These are phyloP conservation scores for Chrysophaeum taylorii DNA, from an alignment of 352 stramenopile genomes.

Conservation along the genomic window DNA sequence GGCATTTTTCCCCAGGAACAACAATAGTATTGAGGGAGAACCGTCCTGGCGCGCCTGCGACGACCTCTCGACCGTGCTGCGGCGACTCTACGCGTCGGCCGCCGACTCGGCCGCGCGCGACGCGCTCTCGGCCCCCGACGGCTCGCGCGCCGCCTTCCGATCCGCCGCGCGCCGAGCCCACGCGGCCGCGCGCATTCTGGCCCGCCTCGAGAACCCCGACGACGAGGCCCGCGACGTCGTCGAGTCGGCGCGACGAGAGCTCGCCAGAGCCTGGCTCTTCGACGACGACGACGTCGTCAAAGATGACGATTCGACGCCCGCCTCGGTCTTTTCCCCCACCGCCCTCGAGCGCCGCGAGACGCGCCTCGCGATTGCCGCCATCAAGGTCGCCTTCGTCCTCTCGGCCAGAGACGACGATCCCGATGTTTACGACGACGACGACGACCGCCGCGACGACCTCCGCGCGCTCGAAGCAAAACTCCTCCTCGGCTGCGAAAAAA, in stretches of 20 bases:
- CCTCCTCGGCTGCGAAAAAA: no score
- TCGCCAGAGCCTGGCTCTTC: slow-evolving; percentile 3
- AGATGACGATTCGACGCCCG: not conserved
- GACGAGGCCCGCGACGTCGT: not conserved
- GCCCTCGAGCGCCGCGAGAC: not conserved
- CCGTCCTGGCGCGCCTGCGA: not conserved
- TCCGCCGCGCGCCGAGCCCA: not conserved
- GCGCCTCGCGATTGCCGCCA: not conserved
- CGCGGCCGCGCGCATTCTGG: not conserved
- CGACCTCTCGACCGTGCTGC: not conserved
- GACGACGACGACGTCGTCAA: not conserved
- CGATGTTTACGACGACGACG: not conserved
- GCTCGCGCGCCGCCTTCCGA: not conserved
- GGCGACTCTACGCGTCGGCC: not conserved
- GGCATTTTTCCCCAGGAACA: no score
- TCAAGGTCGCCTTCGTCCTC: not conserved
- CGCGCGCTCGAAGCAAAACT: not conserved
- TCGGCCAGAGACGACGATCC: not conserved
- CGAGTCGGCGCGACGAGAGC: slow-evolving; percentile 2
- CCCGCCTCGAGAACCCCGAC: not conserved
- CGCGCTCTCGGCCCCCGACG: not conserved
- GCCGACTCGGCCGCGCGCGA: not conserved
- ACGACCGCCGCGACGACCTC: not conserved
- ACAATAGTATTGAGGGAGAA: no score
- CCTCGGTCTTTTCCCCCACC: not conserved